Evolutionary conservation across 495 filamentous ascomycete genomes (phyloP), one percentile per base, ranked within the genome.

Genomic region (Penicillium pancosmium): DNA sequence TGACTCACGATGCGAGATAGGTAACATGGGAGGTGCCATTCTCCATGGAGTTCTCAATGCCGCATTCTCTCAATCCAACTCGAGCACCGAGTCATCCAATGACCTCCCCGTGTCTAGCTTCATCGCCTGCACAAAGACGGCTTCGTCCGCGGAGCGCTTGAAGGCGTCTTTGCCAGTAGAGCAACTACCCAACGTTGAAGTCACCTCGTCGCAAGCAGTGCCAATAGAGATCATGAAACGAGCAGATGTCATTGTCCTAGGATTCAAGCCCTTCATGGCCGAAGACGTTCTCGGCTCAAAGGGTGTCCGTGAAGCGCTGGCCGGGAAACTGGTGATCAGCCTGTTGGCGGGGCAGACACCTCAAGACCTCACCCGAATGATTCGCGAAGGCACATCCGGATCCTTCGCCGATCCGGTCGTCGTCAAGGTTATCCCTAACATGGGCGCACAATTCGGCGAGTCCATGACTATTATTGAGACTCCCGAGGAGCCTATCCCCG

Each of bases 341-440:
- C 91, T 97, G 55, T 82, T 91, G 43, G 93, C 91, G 1, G 93
- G 93, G n/a, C 86, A 93, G 5, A 82, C 86, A 0, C 83, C 84
- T 0, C 49, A 78, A 13, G 82, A 91, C 60, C 82, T 96, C 31
- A 78, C 83, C 56, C 66, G 69, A 5, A 79, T 80, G n/a, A 71
- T 96, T 1, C 82, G 85, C 54, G 75, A 75, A 0, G 72, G 54
- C 33, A 23, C 52, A 1, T 2, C 43, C 0, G 50, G 23, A 8
- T 23, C 52, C 7, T 13, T 36, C 12, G 23, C 15, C 10, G 40
- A 43, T 0, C 70, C 70, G n/a, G 47, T 59, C 2, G 55, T 78
- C 9, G 65, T 73, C 16, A 68, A 70, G 38, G 75, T 64, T 1
- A 71, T 75, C 18, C 73, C 73, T 0, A 77, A 75, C 47, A 68